phyloP scores from a whole-genome alignment of 2,329 filamentous ascomycete species.

The Xylariaceae sp. region DNA sequence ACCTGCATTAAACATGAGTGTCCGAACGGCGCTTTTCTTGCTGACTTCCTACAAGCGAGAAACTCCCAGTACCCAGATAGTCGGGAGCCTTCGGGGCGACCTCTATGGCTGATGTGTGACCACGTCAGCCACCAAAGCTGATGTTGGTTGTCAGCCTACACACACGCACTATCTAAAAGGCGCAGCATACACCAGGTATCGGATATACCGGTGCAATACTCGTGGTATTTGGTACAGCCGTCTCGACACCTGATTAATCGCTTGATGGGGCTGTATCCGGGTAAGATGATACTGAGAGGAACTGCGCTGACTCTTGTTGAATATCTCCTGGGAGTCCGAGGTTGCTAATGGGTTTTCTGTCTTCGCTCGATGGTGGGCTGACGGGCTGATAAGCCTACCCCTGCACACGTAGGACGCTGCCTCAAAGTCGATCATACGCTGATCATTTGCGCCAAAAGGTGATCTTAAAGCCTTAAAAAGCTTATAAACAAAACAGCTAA shows the following conservation, averaged over 20 bases:
- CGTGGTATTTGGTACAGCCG: too few species aligned
- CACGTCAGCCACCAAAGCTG: conserved; percentile 23
- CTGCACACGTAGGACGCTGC: not conserved
- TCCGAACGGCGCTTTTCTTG: conserved; percentile 19
- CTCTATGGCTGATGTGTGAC: conserved; percentile 9
- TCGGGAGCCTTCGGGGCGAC: conserved; percentile 11
- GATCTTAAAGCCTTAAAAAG: too few species aligned
- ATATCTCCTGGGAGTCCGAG: not conserved
- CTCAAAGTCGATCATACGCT: conserved; percentile 22
- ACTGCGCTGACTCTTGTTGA: not conserved
- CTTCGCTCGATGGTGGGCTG: not conserved
- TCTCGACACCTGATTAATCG: not conserved
- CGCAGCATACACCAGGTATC: too few species aligned
- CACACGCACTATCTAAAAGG: too few species aligned
- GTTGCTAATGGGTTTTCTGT: not conserved
- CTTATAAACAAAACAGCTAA: too few species aligned
- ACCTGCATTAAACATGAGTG: conserved; percentile 24
- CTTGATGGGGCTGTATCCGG: not conserved
- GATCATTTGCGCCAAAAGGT: too few species aligned
- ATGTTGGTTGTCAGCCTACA: conserved; percentile 12
- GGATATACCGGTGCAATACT: too few species aligned
- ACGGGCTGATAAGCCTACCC: not conserved
- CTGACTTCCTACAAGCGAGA: conserved; percentile 4
- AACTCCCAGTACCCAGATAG: conserved; percentile 12
- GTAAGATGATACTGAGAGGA: not conserved